phyloP scores from a whole-genome alignment of 331 rosid genomes.

The Arachis monticola region DNA sequence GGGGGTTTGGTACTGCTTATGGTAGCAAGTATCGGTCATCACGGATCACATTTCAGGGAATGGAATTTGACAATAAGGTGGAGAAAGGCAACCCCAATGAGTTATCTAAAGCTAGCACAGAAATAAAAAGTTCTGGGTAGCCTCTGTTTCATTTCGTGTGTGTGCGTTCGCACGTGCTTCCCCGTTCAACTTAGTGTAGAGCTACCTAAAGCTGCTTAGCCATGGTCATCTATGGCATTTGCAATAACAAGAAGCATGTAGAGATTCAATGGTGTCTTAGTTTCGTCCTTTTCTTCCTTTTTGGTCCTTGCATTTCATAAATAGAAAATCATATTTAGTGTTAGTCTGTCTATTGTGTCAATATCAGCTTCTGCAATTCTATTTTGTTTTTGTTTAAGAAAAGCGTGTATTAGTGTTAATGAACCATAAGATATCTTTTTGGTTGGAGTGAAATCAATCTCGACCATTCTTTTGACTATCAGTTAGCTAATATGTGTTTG shows the following conservation, averaged over 20 bases:
- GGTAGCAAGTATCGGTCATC: slow-evolving; percentile 88
- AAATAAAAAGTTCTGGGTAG: slow-evolving; percentile 47
- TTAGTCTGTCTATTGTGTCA: background rate
- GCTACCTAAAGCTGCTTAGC: slow-evolving; percentile 14
- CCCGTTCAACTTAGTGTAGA: slow-evolving; percentile 1
- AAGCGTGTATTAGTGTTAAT: background rate
- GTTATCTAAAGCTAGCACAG: slow-evolving; percentile 45
- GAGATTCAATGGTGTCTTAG: slow-evolving; percentile 12
- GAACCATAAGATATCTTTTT: background rate
- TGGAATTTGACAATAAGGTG: slow-evolving; percentile 64
- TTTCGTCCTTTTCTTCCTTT: slow-evolving; percentile 2
- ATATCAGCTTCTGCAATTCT: background rate
- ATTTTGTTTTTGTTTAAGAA: background rate
- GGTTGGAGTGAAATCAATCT: background rate
- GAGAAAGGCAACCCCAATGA: slow-evolving; percentile 40
- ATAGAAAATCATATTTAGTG: background rate
- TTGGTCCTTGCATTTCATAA: background rate
- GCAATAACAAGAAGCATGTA: slow-evolving; percentile 28
- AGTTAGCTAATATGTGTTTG: too few relatives aligned
- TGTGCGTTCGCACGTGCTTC: too few relatives aligned
- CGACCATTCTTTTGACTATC: background rate
- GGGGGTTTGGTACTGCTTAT: slow-evolving; percentile 96
- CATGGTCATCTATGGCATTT: background rate
- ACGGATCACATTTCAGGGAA: slow-evolving; percentile 67
- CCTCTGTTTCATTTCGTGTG: background rate